Conservation (phyloP, 345 rosid species). For the Pugionium cornutum region DNA sequence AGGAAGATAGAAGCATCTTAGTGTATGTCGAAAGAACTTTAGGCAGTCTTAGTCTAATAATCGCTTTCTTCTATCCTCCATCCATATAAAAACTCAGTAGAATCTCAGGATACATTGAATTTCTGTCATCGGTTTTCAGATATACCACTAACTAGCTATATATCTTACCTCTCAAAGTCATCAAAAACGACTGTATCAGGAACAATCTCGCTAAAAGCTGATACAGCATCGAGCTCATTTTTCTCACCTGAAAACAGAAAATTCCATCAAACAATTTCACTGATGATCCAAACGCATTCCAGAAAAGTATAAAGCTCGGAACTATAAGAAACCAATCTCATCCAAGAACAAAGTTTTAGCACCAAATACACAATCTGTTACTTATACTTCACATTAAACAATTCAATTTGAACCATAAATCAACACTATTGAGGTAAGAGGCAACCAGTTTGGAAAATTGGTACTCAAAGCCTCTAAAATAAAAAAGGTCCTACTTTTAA, state of each 20-base stretch:
- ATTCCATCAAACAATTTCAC: neutral
- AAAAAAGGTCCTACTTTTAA: neutral
- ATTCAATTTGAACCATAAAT: neutral
- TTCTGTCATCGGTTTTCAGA: neutral
- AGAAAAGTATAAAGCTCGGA: neutral
- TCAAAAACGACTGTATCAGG: slow-evolving; percentile 93
- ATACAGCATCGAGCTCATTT: slow-evolving; percentile 80
- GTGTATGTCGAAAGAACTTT: neutral
- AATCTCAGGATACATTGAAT: neutral
- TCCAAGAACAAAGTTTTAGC: slow-evolving; percentile 4
- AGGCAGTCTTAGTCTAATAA: neutral
- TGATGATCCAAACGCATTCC: neutral
- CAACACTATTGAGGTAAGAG: slow-evolving; percentile 1
- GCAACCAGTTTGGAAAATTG: slow-evolving; percentile 2
- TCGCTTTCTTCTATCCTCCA: slow-evolving; percentile 7
- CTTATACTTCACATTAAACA: neutral
- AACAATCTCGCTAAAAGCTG: slow-evolving; percentile 85
- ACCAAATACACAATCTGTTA: slow-evolving; percentile 8
- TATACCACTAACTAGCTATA: neutral
- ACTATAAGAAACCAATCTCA: neutral
- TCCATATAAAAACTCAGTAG: neutral
- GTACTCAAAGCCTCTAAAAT: neutral
- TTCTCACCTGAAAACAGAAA: slow-evolving; percentile 43
- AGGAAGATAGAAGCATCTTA: neutral
- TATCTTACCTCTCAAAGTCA: slow-evolving; percentile 74